A percentile compares a stretch with the other conserved stretches of the same genome.
phyloP scores from a whole-genome alignment of 2,329 filamentous ascomycete genomes.

The Magnaporthiopsis incrustans region DNA sequence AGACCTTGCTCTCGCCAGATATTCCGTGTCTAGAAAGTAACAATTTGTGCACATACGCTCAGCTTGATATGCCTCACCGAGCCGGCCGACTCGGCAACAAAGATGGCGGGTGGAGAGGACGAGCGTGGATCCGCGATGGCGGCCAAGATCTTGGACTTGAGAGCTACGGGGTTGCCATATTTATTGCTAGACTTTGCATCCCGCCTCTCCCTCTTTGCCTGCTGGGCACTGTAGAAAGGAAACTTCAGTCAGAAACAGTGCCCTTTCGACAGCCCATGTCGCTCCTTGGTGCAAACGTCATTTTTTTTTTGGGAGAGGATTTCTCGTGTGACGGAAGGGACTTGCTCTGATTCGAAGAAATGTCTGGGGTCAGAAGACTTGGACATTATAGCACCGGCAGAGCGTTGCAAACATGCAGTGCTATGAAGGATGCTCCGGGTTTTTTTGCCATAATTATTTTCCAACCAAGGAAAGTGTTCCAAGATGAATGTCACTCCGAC shows the following conservation, averaged over 20 bases:
- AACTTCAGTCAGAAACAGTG: constrained; percentile 2
- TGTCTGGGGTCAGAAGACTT: constrained; percentile 6
- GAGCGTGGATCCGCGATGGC: constrained; percentile 59
- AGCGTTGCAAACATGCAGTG: not conserved
- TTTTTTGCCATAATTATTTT: not conserved
- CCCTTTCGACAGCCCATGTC: not conserved
- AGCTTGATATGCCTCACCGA: constrained; percentile 65
- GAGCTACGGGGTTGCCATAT: constrained; percentile 68
- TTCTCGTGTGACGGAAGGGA: not conserved
- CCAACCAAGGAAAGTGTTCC: not conserved
- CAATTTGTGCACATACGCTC: constrained; percentile 46
- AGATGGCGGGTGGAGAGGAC: constrained; percentile 44
- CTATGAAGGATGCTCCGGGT: not conserved
- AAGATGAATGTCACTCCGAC: too few species aligned
- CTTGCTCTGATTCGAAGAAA: constrained; percentile 10
- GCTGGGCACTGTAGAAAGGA: constrained; percentile 38
- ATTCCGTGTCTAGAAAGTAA: not conserved
- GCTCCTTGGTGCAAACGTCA: not conserved
- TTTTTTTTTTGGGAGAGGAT: not conserved
- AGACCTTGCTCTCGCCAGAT: not conserved
- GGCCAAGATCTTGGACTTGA: constrained; percentile 82
- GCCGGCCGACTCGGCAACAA: constrained; percentile 83
- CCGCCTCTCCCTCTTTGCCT: constrained; percentile 48
- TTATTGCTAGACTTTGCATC: constrained; percentile 66
- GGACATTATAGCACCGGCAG: not conserved